Evolutionary conservation across 2,329 filamentous ascomycete species (phyloP), one percentile per base, ranked within the genome.

Genomic region (Clonostachys sp.): DNA sequence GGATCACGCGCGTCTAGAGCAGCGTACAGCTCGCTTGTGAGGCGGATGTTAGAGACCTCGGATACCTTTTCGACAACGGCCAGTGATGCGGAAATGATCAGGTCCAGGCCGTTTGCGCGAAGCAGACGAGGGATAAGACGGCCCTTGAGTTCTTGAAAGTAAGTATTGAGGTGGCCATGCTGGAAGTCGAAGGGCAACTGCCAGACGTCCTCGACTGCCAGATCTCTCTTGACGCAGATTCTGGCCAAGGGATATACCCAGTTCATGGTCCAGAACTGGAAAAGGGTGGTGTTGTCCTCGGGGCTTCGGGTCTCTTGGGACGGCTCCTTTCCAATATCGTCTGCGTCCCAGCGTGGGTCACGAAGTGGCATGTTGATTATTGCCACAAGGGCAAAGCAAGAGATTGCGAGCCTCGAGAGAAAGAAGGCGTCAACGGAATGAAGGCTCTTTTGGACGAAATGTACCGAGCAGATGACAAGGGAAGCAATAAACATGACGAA

Each of bases 131-230:
- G 71, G 3, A 92, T 74, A 2, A 96, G 83, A 1, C 85, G 86
- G 0, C 91, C 91, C 41, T 73, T 71, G 10, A 95, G 73, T 42
- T 84, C 80, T 41, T 86, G 79, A 56, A 96, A 96, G 5, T 81
- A 77, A 41, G 82, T 75, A 60, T 95, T 89, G 0, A 96, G 74
- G 2, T 83, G 74, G 34, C 71, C 76, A 61, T 96, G 91, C 57
- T 95, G 90, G 52, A 92, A 95, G 46, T 94, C 86, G 55, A 83
- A 87, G 0, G 84, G 83, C 0, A 96, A 68, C 38, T 78, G 71
- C 91, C 91, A 96, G 3, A 96, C 86, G 60, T 96, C 89, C 36
- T 85, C 78, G 38, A 91, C 84, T 35, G 90, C 71, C 9, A 96
- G 71, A 55, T 90, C 85, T 39, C 82, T 74, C 33, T 72, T 70